Conservation (phyloP, 306 rosid genomes). For the Castanopsis chinensis region DNA sequence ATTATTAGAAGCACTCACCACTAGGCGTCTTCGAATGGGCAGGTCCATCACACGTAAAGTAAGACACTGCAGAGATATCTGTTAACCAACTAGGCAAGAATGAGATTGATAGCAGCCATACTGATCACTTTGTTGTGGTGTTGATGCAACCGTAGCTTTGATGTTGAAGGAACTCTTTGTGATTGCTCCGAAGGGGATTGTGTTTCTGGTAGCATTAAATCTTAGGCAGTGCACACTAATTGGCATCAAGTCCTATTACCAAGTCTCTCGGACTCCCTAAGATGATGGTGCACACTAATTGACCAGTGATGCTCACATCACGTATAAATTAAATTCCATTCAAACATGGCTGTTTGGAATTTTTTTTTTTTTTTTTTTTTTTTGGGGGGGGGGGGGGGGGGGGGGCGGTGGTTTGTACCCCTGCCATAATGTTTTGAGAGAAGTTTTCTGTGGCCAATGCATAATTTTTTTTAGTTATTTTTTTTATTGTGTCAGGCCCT, state of each 20-base stretch:
- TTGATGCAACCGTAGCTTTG: background rate
- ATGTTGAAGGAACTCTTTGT: background rate
- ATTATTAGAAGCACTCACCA: slow-evolving; percentile 73
- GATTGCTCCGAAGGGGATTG: background rate
- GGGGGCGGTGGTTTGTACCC: background rate
- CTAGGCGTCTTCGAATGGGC: slow-evolving; percentile 87
- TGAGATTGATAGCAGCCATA: background rate
- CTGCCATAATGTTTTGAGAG: background rate
- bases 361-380: too few species aligned
- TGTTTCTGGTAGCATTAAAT: background rate
- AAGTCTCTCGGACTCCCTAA: background rate
- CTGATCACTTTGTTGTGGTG: background rate
- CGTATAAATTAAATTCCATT: background rate
- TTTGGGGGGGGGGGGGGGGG: too few species aligned
- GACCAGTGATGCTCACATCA: background rate
- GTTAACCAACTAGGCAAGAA: slow-evolving; percentile 33
- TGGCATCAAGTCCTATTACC: background rate
- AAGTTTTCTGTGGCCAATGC: background rate
- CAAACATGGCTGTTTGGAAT: background rate
- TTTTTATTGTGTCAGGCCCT: background rate
- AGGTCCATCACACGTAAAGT: slow-evolving; percentile 77
- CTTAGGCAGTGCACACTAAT: background rate
- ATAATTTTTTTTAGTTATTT: too few species aligned
- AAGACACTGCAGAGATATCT: slow-evolving; percentile 52
- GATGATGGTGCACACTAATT: background rate